Evolutionary conservation across 2,329 filamentous ascomycete genomes (phyloP).

Genomic region (Neonectria coccinea): DNA sequence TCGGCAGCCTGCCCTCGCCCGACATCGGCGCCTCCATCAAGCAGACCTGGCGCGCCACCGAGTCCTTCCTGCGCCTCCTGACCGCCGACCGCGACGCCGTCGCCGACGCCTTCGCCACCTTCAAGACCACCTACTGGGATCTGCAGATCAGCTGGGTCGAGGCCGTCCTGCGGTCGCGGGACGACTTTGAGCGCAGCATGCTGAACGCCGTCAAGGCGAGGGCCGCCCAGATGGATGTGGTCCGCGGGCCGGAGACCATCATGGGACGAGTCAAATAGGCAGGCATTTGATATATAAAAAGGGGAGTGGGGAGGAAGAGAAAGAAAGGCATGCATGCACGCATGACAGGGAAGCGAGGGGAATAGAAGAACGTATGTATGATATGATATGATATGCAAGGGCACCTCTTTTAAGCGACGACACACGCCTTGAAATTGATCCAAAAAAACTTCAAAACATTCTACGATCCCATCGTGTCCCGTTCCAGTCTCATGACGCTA

Average conservation of each 20-base stretch:
- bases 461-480: conserved; percentile 5
- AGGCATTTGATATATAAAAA: conserved; percentile 13
- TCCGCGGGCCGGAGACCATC: conserved; percentile 87
- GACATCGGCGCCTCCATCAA: conserved; percentile 82
- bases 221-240: conserved; percentile 86
- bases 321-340: too few relatives aligned
- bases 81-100: conserved; percentile 79
- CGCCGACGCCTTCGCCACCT: conserved; percentile 81
- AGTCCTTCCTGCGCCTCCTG: conserved; percentile 85
- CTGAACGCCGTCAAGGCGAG: conserved; percentile 87
- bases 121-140: conserved; percentile 93
- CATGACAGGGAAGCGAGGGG: too few relatives aligned
- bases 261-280: conserved; percentile 89
- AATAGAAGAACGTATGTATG: too few relatives aligned
- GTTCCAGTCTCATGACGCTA: neutral
- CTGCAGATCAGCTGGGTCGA: conserved; percentile 96
- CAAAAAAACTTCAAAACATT: conserved; percentile 7
- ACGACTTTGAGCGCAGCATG: conserved; percentile 95
- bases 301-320: neutral
- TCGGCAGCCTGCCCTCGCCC: conserved; percentile 76
- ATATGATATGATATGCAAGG: conserved; percentile 28
- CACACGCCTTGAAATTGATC: conserved; percentile 6
- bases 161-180: conserved; percentile 83
- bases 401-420: conserved; percentile 22
- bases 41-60: conserved; percentile 91